A percentile compares a stretch with the other conserved stretches of the same genome.
phyloP scores from a whole-genome alignment of 2,329 filamentous ascomycete species.

The Penicillium italicum region DNA sequence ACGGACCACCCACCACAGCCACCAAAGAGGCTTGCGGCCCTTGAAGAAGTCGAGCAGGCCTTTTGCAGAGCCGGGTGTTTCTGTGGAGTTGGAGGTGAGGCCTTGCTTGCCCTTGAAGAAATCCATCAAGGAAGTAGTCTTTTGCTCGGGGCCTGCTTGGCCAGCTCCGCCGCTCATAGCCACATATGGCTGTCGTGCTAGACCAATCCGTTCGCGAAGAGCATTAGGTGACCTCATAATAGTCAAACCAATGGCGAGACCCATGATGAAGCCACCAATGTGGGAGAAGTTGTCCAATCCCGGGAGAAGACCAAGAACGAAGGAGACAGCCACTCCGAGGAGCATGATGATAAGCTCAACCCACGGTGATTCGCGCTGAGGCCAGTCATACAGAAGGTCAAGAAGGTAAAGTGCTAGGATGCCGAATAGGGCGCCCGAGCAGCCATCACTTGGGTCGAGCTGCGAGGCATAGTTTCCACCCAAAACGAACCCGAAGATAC shows the following conservation, averaged over 20 bases:
- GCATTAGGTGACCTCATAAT: conserved; percentile 83
- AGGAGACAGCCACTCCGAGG: conserved; percentile 81
- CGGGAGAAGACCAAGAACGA: conserved; percentile 85
- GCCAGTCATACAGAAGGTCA: conserved; percentile 91
- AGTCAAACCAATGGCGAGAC: conserved; percentile 78
- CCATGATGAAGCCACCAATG: conserved; percentile 93
- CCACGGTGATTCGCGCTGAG: conserved; percentile 68
- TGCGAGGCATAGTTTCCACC: conserved; percentile 88
- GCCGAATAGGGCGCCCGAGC: conserved; percentile 86
- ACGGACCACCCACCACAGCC: conserved; percentile 92
- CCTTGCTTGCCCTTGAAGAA: conserved; percentile 56
- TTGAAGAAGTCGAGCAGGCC: conserved; percentile 71
- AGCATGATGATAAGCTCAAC: conserved; percentile 85
- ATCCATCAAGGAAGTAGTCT: conserved; percentile 52
- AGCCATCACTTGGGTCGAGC: conserved; percentile 78
- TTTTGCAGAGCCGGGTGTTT: conserved; percentile 1
- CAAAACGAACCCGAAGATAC: conserved; percentile 93
- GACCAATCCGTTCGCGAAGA: conserved; percentile 69
- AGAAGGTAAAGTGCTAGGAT: conserved; percentile 84
- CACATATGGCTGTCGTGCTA: conserved; percentile 66
- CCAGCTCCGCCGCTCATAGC: conserved; percentile 56
- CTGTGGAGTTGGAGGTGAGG: conserved; percentile 26
- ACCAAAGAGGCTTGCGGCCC: conserved; percentile 89
- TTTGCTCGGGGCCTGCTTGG: conserved; percentile 29
- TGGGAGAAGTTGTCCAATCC: conserved; percentile 97